A percentile compares a stretch with the other conserved stretches of the same genome.
Evolutionary conservation across 495 filamentous ascomycete genomes (phyloP).

Genomic region (Podospora anserina): DNA sequence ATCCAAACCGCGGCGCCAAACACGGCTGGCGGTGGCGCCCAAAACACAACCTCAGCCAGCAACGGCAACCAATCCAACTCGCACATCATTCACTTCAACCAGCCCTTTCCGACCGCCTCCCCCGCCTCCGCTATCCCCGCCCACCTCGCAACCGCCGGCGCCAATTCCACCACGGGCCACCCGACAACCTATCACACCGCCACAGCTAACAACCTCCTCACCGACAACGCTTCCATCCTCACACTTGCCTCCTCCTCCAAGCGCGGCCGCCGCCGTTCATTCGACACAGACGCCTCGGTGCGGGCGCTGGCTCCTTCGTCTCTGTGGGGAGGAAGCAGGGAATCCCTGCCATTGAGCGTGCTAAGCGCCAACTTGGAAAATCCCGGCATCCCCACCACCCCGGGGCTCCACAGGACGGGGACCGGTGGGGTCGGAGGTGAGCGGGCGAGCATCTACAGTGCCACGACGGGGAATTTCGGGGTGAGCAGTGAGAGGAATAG

Average conservation of each 20-base stretch:
- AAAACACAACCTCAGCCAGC: slow-evolving; percentile 48
- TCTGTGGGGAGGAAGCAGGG: slow-evolving; percentile 82
- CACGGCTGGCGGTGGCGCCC: slow-evolving; percentile 54
- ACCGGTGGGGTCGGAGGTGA: slow-evolving; percentile 71
- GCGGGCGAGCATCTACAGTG: slow-evolving; percentile 81
- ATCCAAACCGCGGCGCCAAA: slow-evolving; percentile 84
- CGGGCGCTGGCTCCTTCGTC: slow-evolving; percentile 89
- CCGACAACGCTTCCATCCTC: slow-evolving; percentile 92
- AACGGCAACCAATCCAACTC: slow-evolving; percentile 45
- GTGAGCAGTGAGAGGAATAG: slow-evolving; percentile 70
- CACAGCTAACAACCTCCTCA: slow-evolving; percentile 87
- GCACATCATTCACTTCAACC: slow-evolving; percentile 70
- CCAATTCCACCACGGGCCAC: slow-evolving; percentile 45
- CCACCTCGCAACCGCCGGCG: slow-evolving; percentile 60
- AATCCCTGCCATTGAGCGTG: slow-evolving; percentile 84
- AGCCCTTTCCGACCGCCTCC: slow-evolving; percentile 78
- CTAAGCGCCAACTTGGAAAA: slow-evolving; percentile 70
- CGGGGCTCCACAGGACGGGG: slow-evolving; percentile 48
- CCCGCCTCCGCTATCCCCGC: slow-evolving; percentile 77
- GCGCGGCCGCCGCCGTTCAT: slow-evolving; percentile 76
- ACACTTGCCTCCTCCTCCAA: slow-evolving; percentile 97
- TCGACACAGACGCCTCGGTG: slow-evolving; percentile 95
- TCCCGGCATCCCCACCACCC: slow-evolving; percentile 30
- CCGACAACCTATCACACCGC: slow-evolving; percentile 82
- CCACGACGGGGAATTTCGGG: slow-evolving; percentile 58